Evolutionary conservation across 805 yeast species (phyloP).

Genomic region (Myxozyma kluyveri): DNA sequence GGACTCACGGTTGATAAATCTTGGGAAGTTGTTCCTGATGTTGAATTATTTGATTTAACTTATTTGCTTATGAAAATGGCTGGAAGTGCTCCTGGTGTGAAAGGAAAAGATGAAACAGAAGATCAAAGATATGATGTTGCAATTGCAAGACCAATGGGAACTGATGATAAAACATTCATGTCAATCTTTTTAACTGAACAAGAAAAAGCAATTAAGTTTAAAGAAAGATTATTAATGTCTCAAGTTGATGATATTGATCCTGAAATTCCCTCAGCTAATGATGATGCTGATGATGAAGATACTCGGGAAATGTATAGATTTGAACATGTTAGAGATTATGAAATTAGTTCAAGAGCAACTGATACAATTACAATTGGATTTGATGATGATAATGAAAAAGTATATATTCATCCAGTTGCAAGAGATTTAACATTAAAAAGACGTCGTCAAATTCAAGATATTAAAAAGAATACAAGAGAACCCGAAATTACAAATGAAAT

Average conservation of each 20-base stretch:
- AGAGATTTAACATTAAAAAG: conserved; percentile 81
- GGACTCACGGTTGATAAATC: conserved; percentile 68
- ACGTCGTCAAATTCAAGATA: conserved; percentile 66
- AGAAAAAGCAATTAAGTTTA: conserved; percentile 41
- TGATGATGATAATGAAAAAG: conserved; percentile 51
- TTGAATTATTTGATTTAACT: conserved; percentile 81
- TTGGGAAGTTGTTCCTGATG: conserved; percentile 85
- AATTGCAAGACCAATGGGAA: conserved; percentile 67
- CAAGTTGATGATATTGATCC: conserved; percentile 6
- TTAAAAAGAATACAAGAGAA: conserved; percentile 37
- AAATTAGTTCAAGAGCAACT: conserved; percentile 55
- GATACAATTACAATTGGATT: conserved; percentile 72
- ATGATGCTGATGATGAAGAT: conserved; percentile 47
- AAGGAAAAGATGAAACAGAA: conserved; percentile 34
- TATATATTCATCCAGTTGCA: conserved; percentile 71
- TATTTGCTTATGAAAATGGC: conserved; percentile 62
- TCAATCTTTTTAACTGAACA: conserved; percentile 57
- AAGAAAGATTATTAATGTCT: conserved; percentile 13
- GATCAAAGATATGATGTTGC: conserved; percentile 42
- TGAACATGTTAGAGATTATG: conserved; percentile 73
- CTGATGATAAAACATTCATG: conserved; percentile 74
- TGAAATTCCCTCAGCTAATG: conserved; percentile 43
- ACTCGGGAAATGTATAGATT: conserved; percentile 55
- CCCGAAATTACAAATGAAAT: conserved; percentile 55
- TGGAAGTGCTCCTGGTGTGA: conserved; percentile 45